These are phyloP conservation scores for Hsuehochloa calcarea DNA, from an alignment of 176 grass and related monocot genomes.

Conservation along the genomic window DNA sequence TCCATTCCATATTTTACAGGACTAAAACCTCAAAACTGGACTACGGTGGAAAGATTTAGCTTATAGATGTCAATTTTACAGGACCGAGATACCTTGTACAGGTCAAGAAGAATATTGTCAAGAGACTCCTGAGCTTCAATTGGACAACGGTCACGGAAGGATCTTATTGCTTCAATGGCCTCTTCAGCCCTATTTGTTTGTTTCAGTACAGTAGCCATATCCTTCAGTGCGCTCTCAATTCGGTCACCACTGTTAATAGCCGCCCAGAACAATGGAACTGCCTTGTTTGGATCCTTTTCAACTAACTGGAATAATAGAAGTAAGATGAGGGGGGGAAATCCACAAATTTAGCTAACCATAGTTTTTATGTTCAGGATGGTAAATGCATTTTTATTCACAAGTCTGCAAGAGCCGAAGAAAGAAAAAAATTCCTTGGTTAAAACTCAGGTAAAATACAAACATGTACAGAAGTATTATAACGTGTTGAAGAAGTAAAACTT, in stretches of 20 bases:
- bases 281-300: conserved; percentile 76
- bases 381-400: conserved; percentile 1
- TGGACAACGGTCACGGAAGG: conserved; percentile 55
- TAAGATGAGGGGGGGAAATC: conserved; percentile 5
- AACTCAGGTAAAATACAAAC: not conserved
- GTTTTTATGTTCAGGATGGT: not conserved
- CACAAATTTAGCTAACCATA: conserved; percentile 2
- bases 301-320: conserved; percentile 45
- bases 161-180: conserved; percentile 68
- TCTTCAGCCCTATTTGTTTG: conserved; percentile 71
- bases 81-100: conserved; percentile 54
- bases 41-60: not conserved
- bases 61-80: not conserved
- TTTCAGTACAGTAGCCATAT: conserved; percentile 72
- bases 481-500: not conserved
- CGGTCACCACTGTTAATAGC: conserved; percentile 77
- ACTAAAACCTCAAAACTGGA: not conserved
- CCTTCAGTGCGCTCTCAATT: conserved; percentile 71
- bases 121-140: conserved; percentile 57
- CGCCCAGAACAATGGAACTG: conserved; percentile 67
- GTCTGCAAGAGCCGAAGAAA: conserved; percentile 17
- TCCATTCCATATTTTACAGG: too few relatives aligned
- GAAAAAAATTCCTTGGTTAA: not conserved
- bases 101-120: conserved; percentile 63
- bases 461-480: not conserved